Evolutionary conservation across 768 basidiomycete species (phyloP).

Genomic region (Wakefieldia striispora): DNA sequence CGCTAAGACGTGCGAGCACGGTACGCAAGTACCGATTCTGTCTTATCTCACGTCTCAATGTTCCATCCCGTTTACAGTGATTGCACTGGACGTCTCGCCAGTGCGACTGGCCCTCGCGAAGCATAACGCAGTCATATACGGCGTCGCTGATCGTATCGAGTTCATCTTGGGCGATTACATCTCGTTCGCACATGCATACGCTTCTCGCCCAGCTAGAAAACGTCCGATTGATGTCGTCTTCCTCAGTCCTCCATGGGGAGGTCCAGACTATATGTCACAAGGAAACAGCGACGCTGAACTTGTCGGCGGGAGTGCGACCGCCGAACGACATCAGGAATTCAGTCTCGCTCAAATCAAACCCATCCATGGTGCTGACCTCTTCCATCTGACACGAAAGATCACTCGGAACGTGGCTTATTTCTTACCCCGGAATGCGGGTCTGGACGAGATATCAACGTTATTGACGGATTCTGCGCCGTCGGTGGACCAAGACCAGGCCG

Average conservation of each 20-base stretch:
- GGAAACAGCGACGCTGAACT: conserved; percentile 3
- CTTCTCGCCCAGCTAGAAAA: conserved; percentile 24
- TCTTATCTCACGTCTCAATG: neutral
- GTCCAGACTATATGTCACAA: conserved; percentile 61
- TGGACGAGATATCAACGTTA: conserved; percentile 69
- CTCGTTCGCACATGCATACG: conserved; percentile 65
- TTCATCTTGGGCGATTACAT: conserved; percentile 88
- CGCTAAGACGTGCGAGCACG: conserved; percentile 91
- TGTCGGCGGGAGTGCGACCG: neutral
- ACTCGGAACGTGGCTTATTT: conserved; percentile 87
- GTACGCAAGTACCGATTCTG: conserved; percentile 42
- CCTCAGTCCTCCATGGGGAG: conserved; percentile 95
- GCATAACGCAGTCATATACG: conserved; percentile 92
- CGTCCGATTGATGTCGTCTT: conserved; percentile 86
- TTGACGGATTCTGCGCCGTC: conserved; percentile 19
- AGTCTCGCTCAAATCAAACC: conserved; percentile 73
- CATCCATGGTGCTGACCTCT: conserved; percentile 80
- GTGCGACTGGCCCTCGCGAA: conserved; percentile 84
- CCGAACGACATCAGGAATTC: conserved; percentile 51
- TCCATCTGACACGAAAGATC: conserved; percentile 64
- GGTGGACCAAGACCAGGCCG: conserved; percentile 27
- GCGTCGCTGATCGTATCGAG: conserved; percentile 92
- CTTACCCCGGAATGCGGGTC: conserved; percentile 75
- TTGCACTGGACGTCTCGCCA: conserved; percentile 87
- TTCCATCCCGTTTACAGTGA: conserved; percentile 48